Conservation (phyloP, 495 filamentous ascomycete genomes). For the Apodospora peruviana region DNA sequence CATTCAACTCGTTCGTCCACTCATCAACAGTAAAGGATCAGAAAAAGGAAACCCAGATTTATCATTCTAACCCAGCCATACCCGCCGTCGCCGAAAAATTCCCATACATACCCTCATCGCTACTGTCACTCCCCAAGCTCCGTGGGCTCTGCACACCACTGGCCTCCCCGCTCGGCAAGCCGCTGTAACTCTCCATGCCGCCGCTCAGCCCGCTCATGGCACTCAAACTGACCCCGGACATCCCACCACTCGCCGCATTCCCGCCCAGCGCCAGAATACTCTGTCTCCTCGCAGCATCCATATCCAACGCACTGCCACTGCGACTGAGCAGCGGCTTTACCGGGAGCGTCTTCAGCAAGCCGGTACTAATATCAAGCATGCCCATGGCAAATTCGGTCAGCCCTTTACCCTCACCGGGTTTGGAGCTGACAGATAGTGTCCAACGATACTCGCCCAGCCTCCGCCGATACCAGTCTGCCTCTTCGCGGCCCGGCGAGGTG, state of each 20-base stretch:
- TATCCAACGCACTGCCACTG: conserved; percentile 35
- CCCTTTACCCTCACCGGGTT: conserved; percentile 58
- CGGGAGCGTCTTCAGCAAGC: conserved; percentile 49
- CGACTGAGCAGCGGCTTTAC: conserved; percentile 50
- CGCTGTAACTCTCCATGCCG: conserved; percentile 12
- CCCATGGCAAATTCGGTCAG: conserved; percentile 73
- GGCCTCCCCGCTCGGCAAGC: conserved; percentile 31
- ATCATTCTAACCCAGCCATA: conserved; percentile 22
- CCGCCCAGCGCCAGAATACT: conserved; percentile 28
- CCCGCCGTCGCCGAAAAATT: conserved; percentile 41
- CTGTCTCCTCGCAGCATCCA: conserved; percentile 35
- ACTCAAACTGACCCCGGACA: conserved; percentile 5
- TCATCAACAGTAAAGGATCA: no score
- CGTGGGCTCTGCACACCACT: conserved; percentile 39
- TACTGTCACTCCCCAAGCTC: conserved; percentile 36
- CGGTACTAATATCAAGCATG: conserved; percentile 61
- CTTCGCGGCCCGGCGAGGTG: conserved; percentile 77
- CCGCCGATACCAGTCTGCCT: conserved; percentile 91
- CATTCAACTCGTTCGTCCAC: background rate
- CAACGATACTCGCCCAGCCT: conserved; percentile 86
- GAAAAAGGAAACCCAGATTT: background rate
- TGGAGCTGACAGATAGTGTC: conserved; percentile 82
- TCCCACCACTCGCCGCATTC: conserved; percentile 3
- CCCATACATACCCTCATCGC: conserved; percentile 48
- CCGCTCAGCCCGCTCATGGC: conserved; percentile 17